Base-by-base conservation (phyloP, 805 yeast genomes). In the Yarrowia sp. region DNA sequence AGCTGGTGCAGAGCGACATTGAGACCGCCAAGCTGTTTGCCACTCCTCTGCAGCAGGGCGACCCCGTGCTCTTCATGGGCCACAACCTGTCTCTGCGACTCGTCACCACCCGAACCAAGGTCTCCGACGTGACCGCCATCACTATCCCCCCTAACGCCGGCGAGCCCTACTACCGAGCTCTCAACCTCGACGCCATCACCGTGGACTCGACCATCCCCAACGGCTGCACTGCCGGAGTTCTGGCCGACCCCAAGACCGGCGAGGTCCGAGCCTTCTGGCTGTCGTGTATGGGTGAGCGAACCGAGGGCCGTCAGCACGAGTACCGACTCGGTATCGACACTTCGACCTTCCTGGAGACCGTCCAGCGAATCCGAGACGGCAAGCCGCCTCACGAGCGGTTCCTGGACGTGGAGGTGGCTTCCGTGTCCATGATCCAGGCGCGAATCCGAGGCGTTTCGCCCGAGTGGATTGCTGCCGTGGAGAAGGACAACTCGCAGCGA, bases 391-490 rank as follows among this genome's bases (percentile, higher is more conserved):
- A 80, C 27, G 78, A 73, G 14, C 79, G 87, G 64, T 84, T 90
- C 53, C 79, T 92, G 55, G 97, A 91, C 69, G 86, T 89, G 35
- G 97, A 90, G 68, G 84, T 90, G 67, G 80, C 81, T 14, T 78
- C 91, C 0, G 77, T 87, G 32, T 81, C 89, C 1, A 77, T 90
- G 22, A 80, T 84, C 24, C 86, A 84, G 69, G 96, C 96, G 2
- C 83, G 97, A 73, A 82, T 88, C 46, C 80, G 89, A 69, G 96
- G 96, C n/a, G 96, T 91, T 21, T 83, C 94, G 0, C 93, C 88
- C 67, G 83, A 83, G 42, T 90, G 96, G 96, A 87, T 92, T 64
- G 69, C 77, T 33, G 79, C 78, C 65, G 80, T 89, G 70, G 96
- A 89, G 71, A 77, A 80, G 24, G 80, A 79, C 31, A 80, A 83